Evolutionary conservation across 176 grass and related monocot genomes (phyloP).

Genomic region (Bonia amplexicaulis): DNA sequence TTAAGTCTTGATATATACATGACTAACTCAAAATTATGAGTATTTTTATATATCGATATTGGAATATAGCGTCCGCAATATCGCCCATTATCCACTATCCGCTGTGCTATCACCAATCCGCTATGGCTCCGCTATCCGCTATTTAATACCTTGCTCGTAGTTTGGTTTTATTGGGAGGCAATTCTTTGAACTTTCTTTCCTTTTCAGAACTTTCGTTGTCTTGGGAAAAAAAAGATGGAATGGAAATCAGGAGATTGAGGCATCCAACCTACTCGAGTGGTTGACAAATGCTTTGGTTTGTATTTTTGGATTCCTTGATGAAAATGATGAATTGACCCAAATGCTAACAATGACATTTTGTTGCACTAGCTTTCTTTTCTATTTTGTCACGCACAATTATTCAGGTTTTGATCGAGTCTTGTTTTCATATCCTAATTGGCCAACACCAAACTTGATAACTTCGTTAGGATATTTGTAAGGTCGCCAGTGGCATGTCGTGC

Average conservation of each 20-base stretch:
- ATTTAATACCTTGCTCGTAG: background rate
- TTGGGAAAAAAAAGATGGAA: background rate
- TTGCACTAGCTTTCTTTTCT: background rate
- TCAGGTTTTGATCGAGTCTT: conserved; percentile 6
- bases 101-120: too few species aligned
- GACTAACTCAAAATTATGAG: too few species aligned
- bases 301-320: background rate
- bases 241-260: conserved; percentile 5
- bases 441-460: conserved; percentile 3
- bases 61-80: too few species aligned
- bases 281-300: conserved; percentile 23
- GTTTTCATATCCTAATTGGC: background rate
- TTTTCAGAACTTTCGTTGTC: conserved; percentile 38
- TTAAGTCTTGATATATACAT: too few species aligned
- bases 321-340: background rate
- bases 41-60: too few species aligned
- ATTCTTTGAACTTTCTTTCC: conserved; percentile 30
- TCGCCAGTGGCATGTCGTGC: conserved; percentile 32
- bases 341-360: conserved; percentile 5
- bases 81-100: too few species aligned
- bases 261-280: conserved; percentile 23
- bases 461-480: background rate
- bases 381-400: background rate
- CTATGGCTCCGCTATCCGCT: too few species aligned
- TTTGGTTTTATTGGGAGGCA: conserved; percentile 16